These are phyloP conservation scores for Umbelopsis sp. DNA, from an alignment of 371 early-diverging fungal genomes.

Conservation along the genomic window DNA sequence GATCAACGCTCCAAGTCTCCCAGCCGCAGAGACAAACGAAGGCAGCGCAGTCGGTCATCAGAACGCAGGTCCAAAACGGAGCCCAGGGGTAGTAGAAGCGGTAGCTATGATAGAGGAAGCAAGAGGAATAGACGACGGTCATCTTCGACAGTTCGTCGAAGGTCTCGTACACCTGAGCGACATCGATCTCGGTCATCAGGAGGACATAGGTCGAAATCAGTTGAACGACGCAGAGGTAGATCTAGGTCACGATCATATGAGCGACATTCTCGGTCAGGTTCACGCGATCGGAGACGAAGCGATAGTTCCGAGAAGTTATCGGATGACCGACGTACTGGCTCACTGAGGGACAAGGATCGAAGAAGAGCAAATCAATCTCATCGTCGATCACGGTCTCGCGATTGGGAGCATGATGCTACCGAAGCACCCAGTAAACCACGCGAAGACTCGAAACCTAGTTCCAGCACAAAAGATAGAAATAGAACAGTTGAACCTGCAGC, in stretches of 20 bases:
- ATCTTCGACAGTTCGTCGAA: constrained; percentile 5
- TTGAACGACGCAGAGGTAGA: background rate
- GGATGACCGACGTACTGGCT: constrained; percentile 3
- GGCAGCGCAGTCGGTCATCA: background rate
- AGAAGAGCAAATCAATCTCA: background rate
- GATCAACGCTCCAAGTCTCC: constrained; percentile 4
- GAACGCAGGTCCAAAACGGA: background rate
- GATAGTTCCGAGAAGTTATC: background rate
- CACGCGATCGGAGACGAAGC: constrained; percentile 11
- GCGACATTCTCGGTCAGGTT: constrained; percentile 3
- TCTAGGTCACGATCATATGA: constrained; percentile 11
- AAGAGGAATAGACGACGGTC: constrained; percentile 8
- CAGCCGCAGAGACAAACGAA: background rate
- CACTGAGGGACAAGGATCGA: constrained; percentile 12
- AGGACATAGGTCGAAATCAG: background rate
- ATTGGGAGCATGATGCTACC: constrained; percentile 4
- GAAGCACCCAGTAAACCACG: constrained; percentile 1
- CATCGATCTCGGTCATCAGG: constrained; percentile 5
- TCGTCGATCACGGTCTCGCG: constrained; percentile 16
- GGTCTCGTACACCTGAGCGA: constrained; percentile 11
- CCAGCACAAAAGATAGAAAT: constrained; percentile 5
- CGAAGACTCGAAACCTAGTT: background rate
- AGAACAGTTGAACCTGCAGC: background rate
- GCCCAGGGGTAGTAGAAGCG: background rate
- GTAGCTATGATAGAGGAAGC: constrained; percentile 7